phyloP scores from a whole-genome alignment of 768 basidiomycete genomes.

The Boletus insuetus region DNA sequence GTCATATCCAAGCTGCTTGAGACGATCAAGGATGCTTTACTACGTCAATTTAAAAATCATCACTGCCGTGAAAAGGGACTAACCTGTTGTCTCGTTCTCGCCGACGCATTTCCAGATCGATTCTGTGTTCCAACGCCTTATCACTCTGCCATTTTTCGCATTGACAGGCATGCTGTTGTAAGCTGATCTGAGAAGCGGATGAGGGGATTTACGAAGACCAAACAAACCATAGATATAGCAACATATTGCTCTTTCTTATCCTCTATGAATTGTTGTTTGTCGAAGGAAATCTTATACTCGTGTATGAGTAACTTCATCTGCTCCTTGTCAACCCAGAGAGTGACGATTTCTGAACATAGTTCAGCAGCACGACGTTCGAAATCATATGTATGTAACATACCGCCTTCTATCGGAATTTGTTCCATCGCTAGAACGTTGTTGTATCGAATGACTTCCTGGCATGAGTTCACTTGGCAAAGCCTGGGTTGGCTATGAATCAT shows the following conservation, averaged over 20 bases:
- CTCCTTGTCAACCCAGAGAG: neutral
- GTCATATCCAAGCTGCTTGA: conserved; percentile 1
- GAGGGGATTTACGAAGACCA: no score
- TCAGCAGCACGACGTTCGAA: neutral
- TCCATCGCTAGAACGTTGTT: neutral
- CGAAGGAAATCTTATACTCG: neutral
- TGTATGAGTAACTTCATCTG: neutral
- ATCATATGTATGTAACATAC: neutral
- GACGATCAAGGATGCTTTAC: conserved; percentile 7
- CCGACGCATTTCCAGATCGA: neutral
- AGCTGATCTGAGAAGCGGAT: neutral
- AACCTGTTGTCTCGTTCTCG: neutral
- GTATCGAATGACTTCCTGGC: neutral
- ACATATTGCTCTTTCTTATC: neutral
- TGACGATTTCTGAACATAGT: neutral
- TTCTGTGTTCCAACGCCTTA: neutral
- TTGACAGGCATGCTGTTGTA: conserved; percentile 1
- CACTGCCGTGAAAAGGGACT: neutral
- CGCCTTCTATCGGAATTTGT: neutral
- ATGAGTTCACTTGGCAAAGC: neutral
- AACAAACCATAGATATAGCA: neutral
- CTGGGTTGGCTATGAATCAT: neutral
- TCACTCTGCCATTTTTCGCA: neutral
- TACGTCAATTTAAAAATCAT: neutral
- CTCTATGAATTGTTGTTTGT: neutral